Conservation (phyloP, 257 asterid genomes). For the Penstemon eatonii region DNA sequence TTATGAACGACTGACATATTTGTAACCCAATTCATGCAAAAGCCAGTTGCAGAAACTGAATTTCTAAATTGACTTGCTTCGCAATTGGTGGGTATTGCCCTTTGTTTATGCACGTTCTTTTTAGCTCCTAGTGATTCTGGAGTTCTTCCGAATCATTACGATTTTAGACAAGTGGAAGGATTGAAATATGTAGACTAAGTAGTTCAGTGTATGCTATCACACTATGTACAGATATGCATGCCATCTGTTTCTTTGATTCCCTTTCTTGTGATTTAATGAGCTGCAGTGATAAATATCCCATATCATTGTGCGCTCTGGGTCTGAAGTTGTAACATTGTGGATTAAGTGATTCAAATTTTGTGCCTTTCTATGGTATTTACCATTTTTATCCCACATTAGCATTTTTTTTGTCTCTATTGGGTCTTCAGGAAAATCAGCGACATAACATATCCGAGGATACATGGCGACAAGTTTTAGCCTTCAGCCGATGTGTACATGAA, state of each 20-base stretch:
- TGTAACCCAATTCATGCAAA: too few relatives aligned
- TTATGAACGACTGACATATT: too few relatives aligned
- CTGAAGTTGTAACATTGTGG: not conserved
- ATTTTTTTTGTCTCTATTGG: not conserved
- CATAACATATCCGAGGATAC: constrained; percentile 96
- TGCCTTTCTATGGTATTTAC: not conserved
- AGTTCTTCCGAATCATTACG: not conserved
- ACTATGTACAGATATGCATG: too few relatives aligned
- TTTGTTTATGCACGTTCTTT: not conserved
- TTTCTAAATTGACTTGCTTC: too few relatives aligned
- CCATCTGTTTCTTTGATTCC: too few relatives aligned
- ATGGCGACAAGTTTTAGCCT: constrained; percentile 91
- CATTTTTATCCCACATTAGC: constrained; percentile 3
- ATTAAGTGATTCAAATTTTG: not conserved
- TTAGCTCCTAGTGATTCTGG: not conserved
- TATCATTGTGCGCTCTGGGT: not conserved
- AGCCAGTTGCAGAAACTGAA: too few relatives aligned
- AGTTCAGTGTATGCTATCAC: too few relatives aligned
- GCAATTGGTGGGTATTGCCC: too few relatives aligned
- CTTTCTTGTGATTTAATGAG: not conserved
- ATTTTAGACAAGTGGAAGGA: not conserved
- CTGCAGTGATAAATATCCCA: not conserved
- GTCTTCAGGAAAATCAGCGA: constrained; percentile 70
- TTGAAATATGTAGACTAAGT: not conserved
- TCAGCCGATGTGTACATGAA: constrained; percentile 91